A percentile compares a stretch with the other conserved stretches of the same genome.
Conservation (phyloP, 208 protist species). For the Phytomonas francai region DNA sequence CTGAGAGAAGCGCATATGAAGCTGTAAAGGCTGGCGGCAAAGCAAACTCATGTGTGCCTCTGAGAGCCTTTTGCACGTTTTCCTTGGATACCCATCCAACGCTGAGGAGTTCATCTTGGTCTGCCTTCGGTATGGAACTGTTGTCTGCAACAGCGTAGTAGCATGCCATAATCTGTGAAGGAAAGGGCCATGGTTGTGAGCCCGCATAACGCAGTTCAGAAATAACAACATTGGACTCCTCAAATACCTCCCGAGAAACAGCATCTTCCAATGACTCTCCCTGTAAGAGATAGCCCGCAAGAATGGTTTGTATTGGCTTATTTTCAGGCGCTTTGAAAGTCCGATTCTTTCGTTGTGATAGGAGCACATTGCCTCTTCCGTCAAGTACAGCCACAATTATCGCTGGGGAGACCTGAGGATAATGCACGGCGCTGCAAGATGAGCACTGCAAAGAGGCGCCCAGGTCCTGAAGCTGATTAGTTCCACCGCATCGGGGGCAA, state of each 20-base stretch:
- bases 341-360: conserved; percentile 22
- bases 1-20: conserved; percentile 19
- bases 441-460: conserved; percentile 20
- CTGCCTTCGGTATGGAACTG: conserved; percentile 12
- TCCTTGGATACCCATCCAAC: conserved; percentile 40
- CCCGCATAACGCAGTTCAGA: conserved; percentile 37
- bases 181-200: conserved; percentile 46
- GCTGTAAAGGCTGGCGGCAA: conserved; percentile 19
- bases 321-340: neutral
- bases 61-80: conserved; percentile 25
- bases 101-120: conserved; percentile 27
- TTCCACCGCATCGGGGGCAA: conserved; percentile 27
- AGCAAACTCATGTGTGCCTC: conserved; percentile 23
- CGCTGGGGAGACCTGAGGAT: conserved; percentile 26
- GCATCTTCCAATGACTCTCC: conserved; percentile 51
- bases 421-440: conserved; percentile 19
- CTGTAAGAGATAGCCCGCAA: conserved; percentile 35
- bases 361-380: conserved; percentile 32
- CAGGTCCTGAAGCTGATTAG: conserved; percentile 12
- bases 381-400: conserved; percentile 51
- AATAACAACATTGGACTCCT: conserved; percentile 38
- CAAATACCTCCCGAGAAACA: conserved; percentile 40
- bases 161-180: conserved; percentile 35
- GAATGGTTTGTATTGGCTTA: conserved; percentile 16
- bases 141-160: conserved; percentile 49